Evolutionary conservation across 2,329 filamentous ascomycete genomes (phyloP), one percentile per base, ranked within the genome.

Genomic region (Phoma sp.): DNA sequence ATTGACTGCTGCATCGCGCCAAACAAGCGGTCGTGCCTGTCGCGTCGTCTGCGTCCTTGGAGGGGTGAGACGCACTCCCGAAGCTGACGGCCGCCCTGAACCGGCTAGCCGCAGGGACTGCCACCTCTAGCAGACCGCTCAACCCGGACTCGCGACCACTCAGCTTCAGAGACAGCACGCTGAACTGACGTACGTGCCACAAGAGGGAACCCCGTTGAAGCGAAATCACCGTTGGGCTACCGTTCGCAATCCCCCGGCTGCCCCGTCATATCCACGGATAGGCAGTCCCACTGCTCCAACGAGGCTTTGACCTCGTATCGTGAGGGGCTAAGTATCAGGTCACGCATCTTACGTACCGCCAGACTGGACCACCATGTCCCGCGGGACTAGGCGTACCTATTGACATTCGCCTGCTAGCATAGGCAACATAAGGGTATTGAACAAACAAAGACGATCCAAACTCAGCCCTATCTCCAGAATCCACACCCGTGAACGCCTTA

Each of bases 1-100:
- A 61, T 60, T 42, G 59, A 64, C 58, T 30, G 43, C 37, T 23
- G 42, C 47, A 47, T 47, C 46, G 14, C 41, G 52, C 53, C 59
- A 56, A 59, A 64, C 44, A 52, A 54, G 62, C 64, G 57, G 60
- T 64, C 60, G 55, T 47, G 55, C 48, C 55, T 51, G 44, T 64
- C 52, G 61, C 63, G 48, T 44, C 40, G 49, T 55, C 58, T 56
- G 52, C 44, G 60, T 55, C 57, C 56, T 57, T 29, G 27, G 27
- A 29, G 27, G 27, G 27, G 27, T 57, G 55, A 22, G 23, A 35
- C 35, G 37, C 32, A 30, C 23, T 32, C 37, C 25, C 30, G 42
- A 42, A 42, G 42, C 50, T 47, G 43, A 52, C 38, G 49, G 13
- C 23, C 10, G 22, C 13, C 39, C 30, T 30, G 11, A 52, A 35